Percentiles rank a stretch among this genome's conserved stretches.
phyloP scores from a whole-genome alignment of 164 flowering plant genomes.

The Stephania japonica region DNA sequence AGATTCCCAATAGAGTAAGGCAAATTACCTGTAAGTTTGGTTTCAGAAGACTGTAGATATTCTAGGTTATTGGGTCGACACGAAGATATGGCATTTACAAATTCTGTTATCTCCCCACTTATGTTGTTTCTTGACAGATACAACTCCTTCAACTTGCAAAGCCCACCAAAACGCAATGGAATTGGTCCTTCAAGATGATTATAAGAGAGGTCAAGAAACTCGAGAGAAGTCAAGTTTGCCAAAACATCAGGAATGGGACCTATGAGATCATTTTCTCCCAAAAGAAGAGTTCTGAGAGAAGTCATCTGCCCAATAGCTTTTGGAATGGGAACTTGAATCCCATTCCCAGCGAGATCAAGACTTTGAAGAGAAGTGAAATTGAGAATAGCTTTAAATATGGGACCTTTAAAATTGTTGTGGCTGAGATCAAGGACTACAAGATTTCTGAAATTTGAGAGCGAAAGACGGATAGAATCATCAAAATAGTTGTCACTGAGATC shows the following conservation, averaged over 20 bases:
- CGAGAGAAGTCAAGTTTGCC: conserved; percentile 1
- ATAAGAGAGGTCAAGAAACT: background rate
- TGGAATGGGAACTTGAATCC: background rate
- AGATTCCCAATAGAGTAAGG: too few species aligned
- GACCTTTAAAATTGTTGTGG: background rate
- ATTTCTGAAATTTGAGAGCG: too few species aligned
- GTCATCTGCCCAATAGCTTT: background rate
- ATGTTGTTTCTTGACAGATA: background rate
- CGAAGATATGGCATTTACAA: background rate
- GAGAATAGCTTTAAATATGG: background rate
- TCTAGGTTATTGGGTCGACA: background rate
- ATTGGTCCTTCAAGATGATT: conserved; percentile 1
- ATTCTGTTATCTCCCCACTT: background rate
- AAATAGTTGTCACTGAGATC: too few species aligned
- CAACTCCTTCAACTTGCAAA: conserved; percentile 4
- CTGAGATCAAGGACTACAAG: too few species aligned
- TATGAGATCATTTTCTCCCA: background rate
- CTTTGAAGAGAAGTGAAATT: background rate
- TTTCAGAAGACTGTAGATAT: too few species aligned
- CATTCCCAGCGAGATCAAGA: background rate
- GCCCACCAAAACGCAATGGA: background rate
- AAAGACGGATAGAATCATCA: too few species aligned
- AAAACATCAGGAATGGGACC: conserved; percentile 3
- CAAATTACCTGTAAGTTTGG: too few species aligned
- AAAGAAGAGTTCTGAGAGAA: background rate